These are phyloP conservation scores for Cladochytrium replicatum DNA, from an alignment of 192 early-diverging fungal genomes.

Conservation along the genomic window DNA sequence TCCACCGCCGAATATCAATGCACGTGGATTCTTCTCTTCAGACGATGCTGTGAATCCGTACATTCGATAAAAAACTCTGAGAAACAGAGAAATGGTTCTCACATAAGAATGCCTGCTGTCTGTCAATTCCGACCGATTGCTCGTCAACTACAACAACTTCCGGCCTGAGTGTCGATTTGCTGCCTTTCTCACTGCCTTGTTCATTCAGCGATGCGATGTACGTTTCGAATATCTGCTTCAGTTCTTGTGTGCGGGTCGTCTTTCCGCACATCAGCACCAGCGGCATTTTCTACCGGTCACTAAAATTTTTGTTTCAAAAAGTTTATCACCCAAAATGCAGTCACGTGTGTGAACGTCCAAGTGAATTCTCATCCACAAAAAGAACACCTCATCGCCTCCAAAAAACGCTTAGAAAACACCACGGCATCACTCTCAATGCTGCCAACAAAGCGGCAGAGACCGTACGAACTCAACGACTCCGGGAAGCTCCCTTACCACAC, in stretches of 20 bases:
- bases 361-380: too few species aligned
- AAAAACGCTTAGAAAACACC: too few species aligned
- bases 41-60: conserved; percentile 14
- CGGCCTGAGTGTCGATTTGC: too few species aligned
- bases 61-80: neutral
- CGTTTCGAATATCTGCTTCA: conserved; percentile 47
- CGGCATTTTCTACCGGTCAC: too few species aligned
- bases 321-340: too few species aligned
- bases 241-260: conserved; percentile 64
- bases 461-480: too few species aligned
- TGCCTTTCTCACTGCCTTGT: conserved; percentile 3
- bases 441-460: too few species aligned
- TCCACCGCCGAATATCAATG: conserved; percentile 80
- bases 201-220: conserved; percentile 16
- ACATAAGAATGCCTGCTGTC: conserved; percentile 49
- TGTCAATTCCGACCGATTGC: conserved; percentile 51
- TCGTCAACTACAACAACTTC: conserved; percentile 68
- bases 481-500: too few species aligned
- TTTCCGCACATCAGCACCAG: conserved; percentile 87
- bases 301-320: too few species aligned
- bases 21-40: conserved; percentile 87
- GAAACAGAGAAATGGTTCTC: conserved; percentile 13
- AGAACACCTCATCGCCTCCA: too few species aligned
- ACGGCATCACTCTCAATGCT: too few species aligned
- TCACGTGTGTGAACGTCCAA: too few species aligned